A percentile compares a stretch with the other conserved stretches of the same genome.
Evolutionary conservation across 2,329 filamentous ascomycete species (phyloP).

Genomic region (Fusarium longipes): DNA sequence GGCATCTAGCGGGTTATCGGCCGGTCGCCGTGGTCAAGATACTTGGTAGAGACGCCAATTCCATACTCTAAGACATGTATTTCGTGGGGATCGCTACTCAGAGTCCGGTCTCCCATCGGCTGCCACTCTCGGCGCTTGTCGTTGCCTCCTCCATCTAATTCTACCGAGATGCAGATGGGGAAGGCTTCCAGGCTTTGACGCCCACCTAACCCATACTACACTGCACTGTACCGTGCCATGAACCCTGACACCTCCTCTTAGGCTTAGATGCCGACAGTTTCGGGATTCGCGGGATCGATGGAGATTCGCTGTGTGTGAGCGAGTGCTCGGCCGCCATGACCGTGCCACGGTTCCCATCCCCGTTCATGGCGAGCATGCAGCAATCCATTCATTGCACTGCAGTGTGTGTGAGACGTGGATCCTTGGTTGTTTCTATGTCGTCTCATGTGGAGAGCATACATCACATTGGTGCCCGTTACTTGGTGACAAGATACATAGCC

Average conservation of each 20-base stretch:
- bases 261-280: constrained; percentile 42
- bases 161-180: constrained; percentile 11
- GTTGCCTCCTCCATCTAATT: background rate
- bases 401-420: constrained; percentile 40
- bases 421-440: constrained; percentile 35
- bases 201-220: background rate
- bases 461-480: constrained; percentile 26
- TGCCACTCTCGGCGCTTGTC: constrained; percentile 16
- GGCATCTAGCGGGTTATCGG: constrained; percentile 32
- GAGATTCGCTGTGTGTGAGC: constrained; percentile 42
- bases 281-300: constrained; percentile 46
- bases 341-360: constrained; percentile 34
- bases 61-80: constrained; percentile 1
- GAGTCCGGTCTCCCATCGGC: constrained; percentile 13
- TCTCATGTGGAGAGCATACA: constrained; percentile 22
- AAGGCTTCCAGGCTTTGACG: constrained; percentile 24
- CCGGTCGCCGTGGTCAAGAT: constrained; percentile 21
- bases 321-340: constrained; percentile 12
- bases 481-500: constrained; percentile 25
- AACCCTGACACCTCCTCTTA: constrained; percentile 1
- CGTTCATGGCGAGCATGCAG: constrained; percentile 27
- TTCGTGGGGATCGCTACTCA: constrained; percentile 9
- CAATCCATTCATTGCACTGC: constrained; percentile 15
- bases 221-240: constrained; percentile 17
- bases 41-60: background rate